Base-by-base conservation (phyloP, 2,329 filamentous ascomycete species). In the Xylariaceae sp. region DNA sequence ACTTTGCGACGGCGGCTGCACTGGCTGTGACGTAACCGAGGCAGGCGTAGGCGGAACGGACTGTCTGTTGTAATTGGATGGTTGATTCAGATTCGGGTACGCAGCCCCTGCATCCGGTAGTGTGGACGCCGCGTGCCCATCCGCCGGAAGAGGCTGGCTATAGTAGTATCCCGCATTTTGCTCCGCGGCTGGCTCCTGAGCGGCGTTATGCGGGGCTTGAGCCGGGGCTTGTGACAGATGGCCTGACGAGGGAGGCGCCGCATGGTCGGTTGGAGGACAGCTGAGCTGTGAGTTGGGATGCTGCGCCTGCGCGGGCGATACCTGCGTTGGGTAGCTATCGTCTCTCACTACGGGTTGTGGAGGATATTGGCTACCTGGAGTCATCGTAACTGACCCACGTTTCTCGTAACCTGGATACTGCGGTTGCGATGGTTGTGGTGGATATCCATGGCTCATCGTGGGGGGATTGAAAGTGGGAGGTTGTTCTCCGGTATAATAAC, bases 401-500 rank as follows among this genome's bases (percentile, higher is more conserved):
- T 66, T 69, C 52, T 71, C 70, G 50, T 77, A 80, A 10, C 66
- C 53, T 11, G 70, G 53, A 58, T 74, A 76, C 50, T 74, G 75
- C 44, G 68, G 63, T 58, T 75, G 72, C 11, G 66, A 64, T 32
- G 71, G 63, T 46, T 74, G 69, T 35, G 73, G 72, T n/a, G 68
- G 66, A 54, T 83, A 85, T 35, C 75, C 72, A 45, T 79, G 78
- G 11, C 75, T 73, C 41, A 72, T 78, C 5, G 74, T 63, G 9
- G 75, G 71, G 67, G 74, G 56, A 68, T 66, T 44, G 68, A 77
- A 77, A 35, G 73, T 71, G 12, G 66, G 63, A 39, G 66, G 73
- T 39, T 80, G 72, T 58, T 85, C 86, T 33, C 82, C 82, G 12
- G 83, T 88, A 66, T 96, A 96, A 66, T 87, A 96, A 68, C 77